A percentile compares a stretch with the other conserved stretches of the same genome.
Evolutionary conservation across 345 rosid genomes (phyloP).

Genomic region (Acer saccharum): DNA sequence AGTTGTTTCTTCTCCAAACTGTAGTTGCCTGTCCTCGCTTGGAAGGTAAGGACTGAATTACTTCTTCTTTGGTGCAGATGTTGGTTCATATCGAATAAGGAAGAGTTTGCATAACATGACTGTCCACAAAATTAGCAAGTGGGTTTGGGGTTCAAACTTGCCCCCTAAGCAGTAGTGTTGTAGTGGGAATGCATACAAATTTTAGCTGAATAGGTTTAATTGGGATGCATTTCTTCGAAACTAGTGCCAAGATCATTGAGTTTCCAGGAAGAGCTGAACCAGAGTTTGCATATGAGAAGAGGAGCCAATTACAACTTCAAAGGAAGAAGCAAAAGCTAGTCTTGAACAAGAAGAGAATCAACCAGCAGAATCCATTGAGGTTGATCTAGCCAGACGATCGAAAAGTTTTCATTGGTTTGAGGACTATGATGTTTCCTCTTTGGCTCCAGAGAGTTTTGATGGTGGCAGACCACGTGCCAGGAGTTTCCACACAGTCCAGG

Average conservation of each 20-base stretch:
- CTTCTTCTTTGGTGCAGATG: no score
- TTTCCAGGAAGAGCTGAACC: slow-evolving; percentile 27
- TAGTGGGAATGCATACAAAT: background rate
- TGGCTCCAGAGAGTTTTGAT: slow-evolving; percentile 8
- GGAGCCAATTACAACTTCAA: no score
- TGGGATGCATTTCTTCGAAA: slow-evolving; percentile 48
- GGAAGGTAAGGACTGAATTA: no score
- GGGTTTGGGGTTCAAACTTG: background rate
- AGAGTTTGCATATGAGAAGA: slow-evolving; percentile 24
- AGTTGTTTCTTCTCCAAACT: no score
- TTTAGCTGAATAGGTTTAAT: slow-evolving; percentile 3
- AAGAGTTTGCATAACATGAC: no score
- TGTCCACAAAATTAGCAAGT: no score
- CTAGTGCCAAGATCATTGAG: slow-evolving; percentile 34
- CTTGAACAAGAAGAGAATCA: slow-evolving; percentile 15
- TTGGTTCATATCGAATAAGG: no score
- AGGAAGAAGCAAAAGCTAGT: background rate
- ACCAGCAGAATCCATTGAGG: background rate
- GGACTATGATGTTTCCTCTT: background rate
- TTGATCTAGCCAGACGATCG: slow-evolving; percentile 26
- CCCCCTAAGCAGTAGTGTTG: background rate
- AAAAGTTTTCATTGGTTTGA: slow-evolving; percentile 30
- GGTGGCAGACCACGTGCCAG: slow-evolving; percentile 9
- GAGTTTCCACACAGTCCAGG: slow-evolving; percentile 45
- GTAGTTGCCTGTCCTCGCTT: no score